Percentiles rank a stretch among this genome's conserved stretches.
Conservation (phyloP, 1,284 basidiomycete genomes). For the Lignosus rhinocerotis region DNA sequence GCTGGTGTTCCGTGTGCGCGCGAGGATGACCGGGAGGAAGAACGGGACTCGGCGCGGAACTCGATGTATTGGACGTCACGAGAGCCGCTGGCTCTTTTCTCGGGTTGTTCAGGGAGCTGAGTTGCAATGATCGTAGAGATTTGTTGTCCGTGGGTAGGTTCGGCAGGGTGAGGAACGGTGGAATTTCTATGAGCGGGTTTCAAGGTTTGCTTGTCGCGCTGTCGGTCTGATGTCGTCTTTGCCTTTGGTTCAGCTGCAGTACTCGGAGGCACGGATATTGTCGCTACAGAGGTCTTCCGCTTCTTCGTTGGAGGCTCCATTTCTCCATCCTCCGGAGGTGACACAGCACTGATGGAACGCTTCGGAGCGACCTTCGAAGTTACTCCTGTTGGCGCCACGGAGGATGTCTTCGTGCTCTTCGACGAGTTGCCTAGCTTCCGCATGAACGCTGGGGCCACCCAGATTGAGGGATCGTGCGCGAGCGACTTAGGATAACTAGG, state of each 20-base stretch:
- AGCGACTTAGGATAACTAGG: not conserved
- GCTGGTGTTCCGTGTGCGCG: not conserved
- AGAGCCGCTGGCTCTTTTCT: not conserved
- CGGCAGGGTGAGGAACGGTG: too few relatives aligned
- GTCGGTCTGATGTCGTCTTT: not conserved
- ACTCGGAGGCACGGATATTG: not conserved
- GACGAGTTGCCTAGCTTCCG: constrained; percentile 1
- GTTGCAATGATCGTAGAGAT: not conserved
- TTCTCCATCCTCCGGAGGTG: not conserved
- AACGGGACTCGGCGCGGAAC: constrained; percentile 7
- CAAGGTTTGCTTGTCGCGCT: too few relatives aligned
- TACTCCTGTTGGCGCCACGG: not conserved
- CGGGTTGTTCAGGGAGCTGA: not conserved
- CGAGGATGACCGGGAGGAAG: constrained; percentile 16
- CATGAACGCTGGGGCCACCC: constrained; percentile 25
- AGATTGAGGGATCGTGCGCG: constrained; percentile 21
- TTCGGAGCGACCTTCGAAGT: not conserved
- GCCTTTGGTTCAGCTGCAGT: not conserved
- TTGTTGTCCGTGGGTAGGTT: too few relatives aligned
- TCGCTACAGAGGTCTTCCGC: constrained; percentile 10
- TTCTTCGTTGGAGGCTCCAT: constrained; percentile 18
- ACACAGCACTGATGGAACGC: not conserved
- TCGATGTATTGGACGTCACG: constrained; percentile 11
- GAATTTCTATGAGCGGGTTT: too few relatives aligned
- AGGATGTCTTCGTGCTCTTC: not conserved